phyloP scores from a whole-genome alignment of 805 yeast species.

The Saturnispora sekii region DNA sequence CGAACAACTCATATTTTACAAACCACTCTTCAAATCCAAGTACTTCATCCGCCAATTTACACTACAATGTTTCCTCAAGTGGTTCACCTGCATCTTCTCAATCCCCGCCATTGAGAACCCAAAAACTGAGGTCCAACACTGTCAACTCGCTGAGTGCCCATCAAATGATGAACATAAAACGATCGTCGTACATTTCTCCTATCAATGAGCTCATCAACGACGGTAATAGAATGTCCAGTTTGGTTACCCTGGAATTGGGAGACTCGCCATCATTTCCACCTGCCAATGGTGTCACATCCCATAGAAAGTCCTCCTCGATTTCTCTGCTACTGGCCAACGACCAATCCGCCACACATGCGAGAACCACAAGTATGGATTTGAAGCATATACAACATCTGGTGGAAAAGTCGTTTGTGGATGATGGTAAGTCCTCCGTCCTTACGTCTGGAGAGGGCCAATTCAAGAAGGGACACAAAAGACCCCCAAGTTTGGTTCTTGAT shows the following conservation, averaged over 20 bases:
- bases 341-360: too few species aligned
- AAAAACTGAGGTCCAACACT: not conserved
- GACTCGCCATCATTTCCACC: too few species aligned
- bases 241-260: not conserved
- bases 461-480: constrained; percentile 18
- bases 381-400: constrained; percentile 12
- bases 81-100: too few species aligned
- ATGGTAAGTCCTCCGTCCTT: not conserved
- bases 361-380: constrained; percentile 5
- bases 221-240: not conserved
- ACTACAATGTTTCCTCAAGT: too few species aligned
- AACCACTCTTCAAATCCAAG: constrained; percentile 8
- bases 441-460: not conserved
- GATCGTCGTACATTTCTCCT: constrained; percentile 22
- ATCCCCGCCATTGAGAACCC: constrained; percentile 11
- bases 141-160: not conserved
- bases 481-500: constrained; percentile 33
- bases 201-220: constrained; percentile 17
- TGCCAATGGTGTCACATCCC: not conserved
- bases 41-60: constrained; percentile 3
- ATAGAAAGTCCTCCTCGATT: not conserved
- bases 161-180: constrained; percentile 1
- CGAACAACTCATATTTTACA: constrained; percentile 9
- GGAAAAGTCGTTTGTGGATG: constrained; percentile 6
- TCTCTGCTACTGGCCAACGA: not conserved